A percentile compares a stretch with the other conserved stretches of the same genome.
Evolutionary conservation across 148 eudicot species (phyloP).

Genomic region (Bassia scoparia): DNA sequence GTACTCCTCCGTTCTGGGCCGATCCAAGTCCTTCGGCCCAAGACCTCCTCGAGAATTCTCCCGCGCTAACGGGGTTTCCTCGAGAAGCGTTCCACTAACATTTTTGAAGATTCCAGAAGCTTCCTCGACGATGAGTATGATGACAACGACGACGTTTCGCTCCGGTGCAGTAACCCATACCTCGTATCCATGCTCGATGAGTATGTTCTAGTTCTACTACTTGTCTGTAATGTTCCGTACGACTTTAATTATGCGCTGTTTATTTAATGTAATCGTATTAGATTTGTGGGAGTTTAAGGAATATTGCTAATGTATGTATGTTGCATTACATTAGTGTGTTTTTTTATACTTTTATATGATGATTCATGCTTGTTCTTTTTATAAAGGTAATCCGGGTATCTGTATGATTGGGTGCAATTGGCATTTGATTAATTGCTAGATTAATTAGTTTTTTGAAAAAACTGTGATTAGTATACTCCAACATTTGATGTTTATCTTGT

Average conservation of each 20-base stretch:
- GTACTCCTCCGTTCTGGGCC: conserved; percentile 38
- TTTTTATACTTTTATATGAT: not conserved
- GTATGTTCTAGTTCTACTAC: not conserved
- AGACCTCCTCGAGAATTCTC: conserved; percentile 38
- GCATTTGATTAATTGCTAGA: too few species aligned
- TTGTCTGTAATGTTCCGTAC: conserved; percentile 4
- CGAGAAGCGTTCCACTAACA: not conserved
- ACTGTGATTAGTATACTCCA: too few species aligned
- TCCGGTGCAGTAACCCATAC: conserved; percentile 27
- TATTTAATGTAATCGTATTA: not conserved
- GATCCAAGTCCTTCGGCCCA: conserved; percentile 48
- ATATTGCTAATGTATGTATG: too few species aligned
- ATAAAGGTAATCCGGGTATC: too few species aligned
- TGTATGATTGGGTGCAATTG: too few species aligned
- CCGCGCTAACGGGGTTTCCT: conserved; percentile 9
- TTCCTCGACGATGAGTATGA: conserved; percentile 24
- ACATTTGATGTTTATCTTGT: too few species aligned
- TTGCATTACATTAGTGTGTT: not conserved
- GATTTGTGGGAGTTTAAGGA: not conserved
- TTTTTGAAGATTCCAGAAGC: conserved; percentile 32
- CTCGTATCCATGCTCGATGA: conserved; percentile 44
- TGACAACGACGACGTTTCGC: conserved; percentile 8
- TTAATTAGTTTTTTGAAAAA: too few species aligned
- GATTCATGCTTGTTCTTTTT: not conserved
- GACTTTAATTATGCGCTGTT: not conserved